phyloP scores from a whole-genome alignment of 108 stramenopile species.

The Heterococcus sp. region DNA sequence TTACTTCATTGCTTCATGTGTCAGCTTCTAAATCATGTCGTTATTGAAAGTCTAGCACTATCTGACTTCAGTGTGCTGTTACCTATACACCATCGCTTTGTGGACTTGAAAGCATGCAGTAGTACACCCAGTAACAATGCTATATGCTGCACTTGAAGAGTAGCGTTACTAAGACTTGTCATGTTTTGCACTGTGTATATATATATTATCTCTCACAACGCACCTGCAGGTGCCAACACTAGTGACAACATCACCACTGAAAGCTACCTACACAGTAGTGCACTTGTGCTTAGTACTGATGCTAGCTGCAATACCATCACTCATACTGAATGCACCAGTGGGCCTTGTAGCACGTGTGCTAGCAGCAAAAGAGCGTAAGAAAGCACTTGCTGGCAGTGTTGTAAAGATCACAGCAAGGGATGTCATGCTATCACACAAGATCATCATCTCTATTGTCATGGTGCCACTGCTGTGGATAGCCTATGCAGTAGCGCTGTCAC shows the following conservation, averaged over 20 bases:
- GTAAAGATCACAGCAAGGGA: slow-evolving; percentile 89
- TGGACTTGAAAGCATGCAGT: background rate
- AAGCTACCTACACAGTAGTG: slow-evolving; percentile 71
- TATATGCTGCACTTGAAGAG: background rate
- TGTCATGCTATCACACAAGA: slow-evolving; percentile 90
- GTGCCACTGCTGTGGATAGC: slow-evolving; percentile 86
- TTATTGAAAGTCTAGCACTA: background rate
- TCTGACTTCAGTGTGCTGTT: background rate
- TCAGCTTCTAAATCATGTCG: too few relatives aligned
- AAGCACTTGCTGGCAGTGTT: slow-evolving; percentile 80
- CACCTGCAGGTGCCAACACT: slow-evolving; percentile 28
- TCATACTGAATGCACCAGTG: slow-evolving; percentile 86
- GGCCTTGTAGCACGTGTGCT: slow-evolving; percentile 69
- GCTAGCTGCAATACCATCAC: slow-evolving; percentile 76
- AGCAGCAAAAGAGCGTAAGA: slow-evolving; percentile 70
- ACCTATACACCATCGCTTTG: background rate
- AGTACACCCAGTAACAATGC: background rate
- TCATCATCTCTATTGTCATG: slow-evolving; percentile 87
- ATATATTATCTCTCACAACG: background rate
- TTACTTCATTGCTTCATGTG: too few relatives aligned
- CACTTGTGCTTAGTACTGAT: slow-evolving; percentile 73
- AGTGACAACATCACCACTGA: slow-evolving; percentile 8
- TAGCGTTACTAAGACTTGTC: background rate
- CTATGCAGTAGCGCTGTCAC: slow-evolving; percentile 68
- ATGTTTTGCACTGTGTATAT: background rate